Evolutionary conservation across 257 asterid genomes (phyloP).

Genomic region (Haberlea rhodopensis): DNA sequence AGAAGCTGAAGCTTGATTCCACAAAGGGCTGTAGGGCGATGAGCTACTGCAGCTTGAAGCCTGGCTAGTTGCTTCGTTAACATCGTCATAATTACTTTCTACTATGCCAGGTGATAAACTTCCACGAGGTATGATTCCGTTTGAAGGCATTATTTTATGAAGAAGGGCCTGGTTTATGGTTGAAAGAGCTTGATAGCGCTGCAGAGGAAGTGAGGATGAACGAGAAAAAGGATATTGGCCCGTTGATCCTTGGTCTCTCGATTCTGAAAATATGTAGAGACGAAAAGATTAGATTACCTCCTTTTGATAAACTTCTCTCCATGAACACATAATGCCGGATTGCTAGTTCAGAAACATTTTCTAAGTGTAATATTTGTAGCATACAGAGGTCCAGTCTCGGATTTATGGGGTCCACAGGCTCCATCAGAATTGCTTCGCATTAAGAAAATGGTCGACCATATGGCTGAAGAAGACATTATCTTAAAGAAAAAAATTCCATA

Average conservation of each 20-base stretch:
- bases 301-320: slow-evolving; percentile 2
- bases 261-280: slow-evolving; percentile 40
- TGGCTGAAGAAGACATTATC: not conserved
- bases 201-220: slow-evolving; percentile 61
- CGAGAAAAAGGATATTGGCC: slow-evolving; percentile 37
- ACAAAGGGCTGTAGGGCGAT: slow-evolving; percentile 23
- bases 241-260: slow-evolving; percentile 52
- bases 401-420: not conserved
- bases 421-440: not conserved
- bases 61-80: slow-evolving; percentile 17
- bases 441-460: not conserved
- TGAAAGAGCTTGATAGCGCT: slow-evolving; percentile 67
- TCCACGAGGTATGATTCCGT: slow-evolving; percentile 26
- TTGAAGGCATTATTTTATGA: slow-evolving; percentile 44
- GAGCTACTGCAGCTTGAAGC: slow-evolving; percentile 47
- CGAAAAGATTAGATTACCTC: slow-evolving; percentile 16
- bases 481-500: no score
- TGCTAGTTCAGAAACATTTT: not conserved
- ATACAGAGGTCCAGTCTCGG: not conserved
- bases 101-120: slow-evolving; percentile 26
- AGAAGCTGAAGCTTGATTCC: slow-evolving; percentile 41
- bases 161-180: slow-evolving; percentile 51
- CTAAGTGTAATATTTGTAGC: not conserved
- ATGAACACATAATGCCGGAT: not conserved
- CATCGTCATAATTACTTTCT: slow-evolving; percentile 29